These are phyloP conservation scores for Incumbomyces delicatus DNA, from an alignment of 2,329 filamentous ascomycete species.

Conservation along the genomic window DNA sequence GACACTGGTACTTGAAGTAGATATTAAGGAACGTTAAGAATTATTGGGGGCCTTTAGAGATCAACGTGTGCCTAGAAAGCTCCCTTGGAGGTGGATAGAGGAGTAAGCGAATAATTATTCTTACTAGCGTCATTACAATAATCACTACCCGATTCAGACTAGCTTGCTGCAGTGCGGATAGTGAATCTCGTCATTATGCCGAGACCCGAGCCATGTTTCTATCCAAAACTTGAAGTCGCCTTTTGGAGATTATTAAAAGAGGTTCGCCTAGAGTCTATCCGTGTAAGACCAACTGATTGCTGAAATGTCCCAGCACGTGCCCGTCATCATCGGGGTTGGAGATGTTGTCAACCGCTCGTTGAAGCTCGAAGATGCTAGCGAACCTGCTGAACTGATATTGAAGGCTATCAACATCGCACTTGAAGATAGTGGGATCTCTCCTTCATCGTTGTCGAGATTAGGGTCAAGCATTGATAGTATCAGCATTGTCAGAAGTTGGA, in stretches of 20 bases:
- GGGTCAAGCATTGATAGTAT: conserved; percentile 47
- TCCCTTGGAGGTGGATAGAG: too few species aligned
- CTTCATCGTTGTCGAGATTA: conserved; percentile 25
- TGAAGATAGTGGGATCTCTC: conserved; percentile 36
- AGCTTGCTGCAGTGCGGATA: too few species aligned
- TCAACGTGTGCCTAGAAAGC: too few species aligned
- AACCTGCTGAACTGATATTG: conserved; percentile 51
- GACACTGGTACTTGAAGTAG: too few species aligned
- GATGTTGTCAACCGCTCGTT: conserved; percentile 51
- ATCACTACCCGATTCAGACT: too few species aligned
- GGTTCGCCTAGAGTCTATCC: neutral
- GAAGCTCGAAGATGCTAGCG: conserved; percentile 43
- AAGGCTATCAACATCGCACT: conserved; percentile 45
- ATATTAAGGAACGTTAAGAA: too few species aligned
- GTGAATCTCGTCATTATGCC: too few species aligned
- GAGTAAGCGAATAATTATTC: too few species aligned
- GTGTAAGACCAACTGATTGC: neutral
- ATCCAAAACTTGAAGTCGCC: too few species aligned
- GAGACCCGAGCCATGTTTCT: too few species aligned
- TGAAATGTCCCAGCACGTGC: conserved; percentile 21
- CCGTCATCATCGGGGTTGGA: conserved; percentile 53
- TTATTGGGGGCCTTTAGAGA: too few species aligned
- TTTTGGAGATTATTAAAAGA: neutral
- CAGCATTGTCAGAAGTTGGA: conserved; percentile 53
- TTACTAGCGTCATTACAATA: too few species aligned